Evolutionary conservation across 202 grass and related monocot species (phyloP).

Genomic region (Hordeum pubiflorum): DNA sequence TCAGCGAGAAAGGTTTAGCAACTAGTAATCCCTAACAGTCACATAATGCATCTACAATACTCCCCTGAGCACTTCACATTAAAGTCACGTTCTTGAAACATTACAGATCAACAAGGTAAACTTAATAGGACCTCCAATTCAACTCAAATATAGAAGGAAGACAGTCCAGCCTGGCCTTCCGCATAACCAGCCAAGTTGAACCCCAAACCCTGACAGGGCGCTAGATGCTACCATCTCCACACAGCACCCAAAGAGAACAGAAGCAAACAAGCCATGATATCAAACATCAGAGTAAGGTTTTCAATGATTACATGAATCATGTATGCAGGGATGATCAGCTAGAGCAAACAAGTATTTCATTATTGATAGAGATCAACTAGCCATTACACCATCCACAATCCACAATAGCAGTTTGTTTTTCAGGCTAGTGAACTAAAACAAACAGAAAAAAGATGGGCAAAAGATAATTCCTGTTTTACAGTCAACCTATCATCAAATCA

Average conservation of each 20-base stretch:
- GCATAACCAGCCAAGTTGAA: not conserved
- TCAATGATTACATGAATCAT: not conserved
- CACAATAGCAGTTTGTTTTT: not conserved
- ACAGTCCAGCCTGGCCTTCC: not conserved
- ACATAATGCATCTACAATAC: not conserved
- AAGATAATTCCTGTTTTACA: not conserved
- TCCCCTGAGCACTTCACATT: not conserved
- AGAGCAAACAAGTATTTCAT: not conserved
- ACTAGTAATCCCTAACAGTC: not conserved
- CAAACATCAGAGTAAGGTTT: not conserved
- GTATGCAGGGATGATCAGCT: conserved; percentile 1
- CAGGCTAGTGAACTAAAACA: not conserved
- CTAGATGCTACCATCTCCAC: not conserved
- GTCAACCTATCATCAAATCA: not conserved
- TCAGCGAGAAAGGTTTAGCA: not conserved
- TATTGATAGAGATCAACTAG: not conserved
- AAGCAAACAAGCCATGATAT: not conserved
- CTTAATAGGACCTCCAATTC: not conserved
- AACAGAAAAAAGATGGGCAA: not conserved
- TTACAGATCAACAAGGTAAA: not conserved
- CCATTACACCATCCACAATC: not conserved
- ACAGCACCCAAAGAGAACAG: conserved; percentile 1
- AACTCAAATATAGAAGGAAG: not conserved
- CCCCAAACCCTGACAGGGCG: not conserved
- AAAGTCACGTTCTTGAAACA: not conserved